Evolutionary conservation across 257 asterid species (phyloP).

Genomic region (Paraleonurus japonicus): DNA sequence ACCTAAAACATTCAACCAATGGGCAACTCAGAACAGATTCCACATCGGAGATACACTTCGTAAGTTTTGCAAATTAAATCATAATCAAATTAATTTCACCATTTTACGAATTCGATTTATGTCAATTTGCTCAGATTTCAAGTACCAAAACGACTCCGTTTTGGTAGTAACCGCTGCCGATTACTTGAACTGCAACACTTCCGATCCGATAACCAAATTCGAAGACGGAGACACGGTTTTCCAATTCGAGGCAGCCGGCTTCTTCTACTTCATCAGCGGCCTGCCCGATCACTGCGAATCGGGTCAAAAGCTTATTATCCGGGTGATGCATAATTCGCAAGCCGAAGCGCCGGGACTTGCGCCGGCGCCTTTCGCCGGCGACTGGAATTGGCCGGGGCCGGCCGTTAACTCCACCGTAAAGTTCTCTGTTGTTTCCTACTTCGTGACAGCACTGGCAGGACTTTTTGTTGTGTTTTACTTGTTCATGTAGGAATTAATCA

Average conservation of each 20-base stretch:
- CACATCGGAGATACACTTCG: conserved; percentile 61
- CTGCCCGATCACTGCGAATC: conserved; percentile 46
- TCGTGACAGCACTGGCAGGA: conserved; percentile 35
- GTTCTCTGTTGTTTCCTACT: conserved; percentile 33
- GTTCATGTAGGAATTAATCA: conserved; percentile 18
- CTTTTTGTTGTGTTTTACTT: conserved; percentile 34
- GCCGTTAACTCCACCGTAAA: conserved; percentile 27
- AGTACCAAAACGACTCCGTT: conserved; percentile 61
- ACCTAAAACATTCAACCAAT: conserved; percentile 54
- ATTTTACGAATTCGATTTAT: background rate
- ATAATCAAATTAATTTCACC: background rate
- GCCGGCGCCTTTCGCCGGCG: conserved; percentile 28
- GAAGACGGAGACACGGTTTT: conserved; percentile 53
- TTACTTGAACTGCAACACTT: conserved; percentile 45
- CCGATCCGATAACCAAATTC: conserved; percentile 53
- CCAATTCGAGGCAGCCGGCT: conserved; percentile 47
- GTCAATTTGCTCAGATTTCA: conserved; percentile 43
- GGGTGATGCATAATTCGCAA: conserved; percentile 59
- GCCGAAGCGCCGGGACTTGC: conserved; percentile 33
- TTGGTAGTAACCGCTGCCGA: conserved; percentile 49
- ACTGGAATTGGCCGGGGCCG: conserved; percentile 36
- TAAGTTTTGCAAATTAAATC: conserved; percentile 27
- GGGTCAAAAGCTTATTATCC: conserved; percentile 58
- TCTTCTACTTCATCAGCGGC: conserved; percentile 77
- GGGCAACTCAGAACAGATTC: conserved; percentile 70